phyloP scores from a whole-genome alignment of 2,329 filamentous ascomycete genomes.

The Neofusicoccum sp. region DNA sequence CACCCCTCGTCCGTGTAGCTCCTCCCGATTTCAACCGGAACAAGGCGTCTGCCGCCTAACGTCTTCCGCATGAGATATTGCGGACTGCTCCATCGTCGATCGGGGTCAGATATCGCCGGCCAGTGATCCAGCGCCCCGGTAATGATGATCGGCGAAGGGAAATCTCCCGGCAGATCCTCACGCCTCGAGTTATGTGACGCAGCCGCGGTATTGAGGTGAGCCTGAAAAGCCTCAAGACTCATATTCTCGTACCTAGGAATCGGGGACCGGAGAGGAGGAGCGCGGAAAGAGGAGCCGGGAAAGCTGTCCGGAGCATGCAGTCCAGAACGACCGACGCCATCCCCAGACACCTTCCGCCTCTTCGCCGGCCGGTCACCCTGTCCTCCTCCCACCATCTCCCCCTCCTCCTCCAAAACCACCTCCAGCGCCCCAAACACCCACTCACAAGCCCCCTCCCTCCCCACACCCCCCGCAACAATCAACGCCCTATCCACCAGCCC shows the following conservation, averaged over 20 bases:
- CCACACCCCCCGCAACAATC: constrained; percentile 59
- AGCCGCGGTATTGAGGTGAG: constrained; percentile 21
- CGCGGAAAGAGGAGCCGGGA: constrained; percentile 35
- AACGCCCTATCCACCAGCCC: constrained; percentile 70
- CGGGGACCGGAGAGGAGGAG: background rate
- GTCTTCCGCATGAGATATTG: constrained; percentile 73
- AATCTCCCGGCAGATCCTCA: background rate
- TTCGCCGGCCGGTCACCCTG: background rate
- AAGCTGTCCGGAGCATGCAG: background rate
- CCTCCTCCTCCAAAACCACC: constrained; percentile 32
- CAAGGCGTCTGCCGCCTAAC: constrained; percentile 71
- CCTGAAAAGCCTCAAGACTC: constrained; percentile 31
- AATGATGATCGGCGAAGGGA: constrained; percentile 63
- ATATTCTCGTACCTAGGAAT: constrained; percentile 17
- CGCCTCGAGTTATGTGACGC: background rate
- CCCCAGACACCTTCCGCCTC: background rate
- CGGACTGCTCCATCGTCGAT: constrained; percentile 68
- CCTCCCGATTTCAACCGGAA: constrained; percentile 81
- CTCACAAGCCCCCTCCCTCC: background rate
- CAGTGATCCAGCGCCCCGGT: constrained; percentile 64
- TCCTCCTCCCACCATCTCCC: background rate
- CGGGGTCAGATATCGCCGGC: constrained; percentile 65
- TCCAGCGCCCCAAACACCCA: constrained; percentile 9
- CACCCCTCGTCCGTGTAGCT: constrained; percentile 85
- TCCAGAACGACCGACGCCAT: constrained; percentile 28